These are phyloP conservation scores for Polyplosphaeria fusca DNA, from an alignment of 495 filamentous ascomycete genomes.

Conservation along the genomic window DNA sequence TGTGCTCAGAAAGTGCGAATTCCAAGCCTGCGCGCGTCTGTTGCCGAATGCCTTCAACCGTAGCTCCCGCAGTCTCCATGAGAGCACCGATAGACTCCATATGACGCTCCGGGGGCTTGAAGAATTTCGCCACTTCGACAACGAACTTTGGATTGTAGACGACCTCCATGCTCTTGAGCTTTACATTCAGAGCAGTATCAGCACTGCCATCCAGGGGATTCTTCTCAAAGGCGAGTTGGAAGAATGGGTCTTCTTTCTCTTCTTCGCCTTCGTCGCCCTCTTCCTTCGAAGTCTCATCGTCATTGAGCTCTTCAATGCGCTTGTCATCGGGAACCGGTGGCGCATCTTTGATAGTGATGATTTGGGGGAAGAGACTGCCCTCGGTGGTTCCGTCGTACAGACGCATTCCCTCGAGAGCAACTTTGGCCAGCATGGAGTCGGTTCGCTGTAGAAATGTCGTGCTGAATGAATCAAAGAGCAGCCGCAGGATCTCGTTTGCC, in stretches of 20 bases:
- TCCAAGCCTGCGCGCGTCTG: slow-evolving; percentile 94
- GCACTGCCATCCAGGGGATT: slow-evolving; percentile 90
- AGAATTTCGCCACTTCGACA: slow-evolving; percentile 86
- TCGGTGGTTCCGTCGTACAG: slow-evolving; percentile 95
- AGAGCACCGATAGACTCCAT: slow-evolving; percentile 97
- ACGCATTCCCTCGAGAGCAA: slow-evolving; percentile 87
- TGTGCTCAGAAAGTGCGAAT: slow-evolving; percentile 94
- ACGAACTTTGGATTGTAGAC: slow-evolving; percentile 94
- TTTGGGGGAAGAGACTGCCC: slow-evolving; percentile 84
- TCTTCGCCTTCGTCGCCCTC: slow-evolving; percentile 41
- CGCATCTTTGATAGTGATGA: slow-evolving; percentile 89
- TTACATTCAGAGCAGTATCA: slow-evolving; percentile 83
- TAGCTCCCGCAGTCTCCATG: slow-evolving; percentile 90
- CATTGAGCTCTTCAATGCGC: slow-evolving; percentile 62
- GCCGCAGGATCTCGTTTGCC: slow-evolving; percentile 72
- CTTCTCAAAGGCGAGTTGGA: slow-evolving; percentile 86
- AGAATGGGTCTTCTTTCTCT: slow-evolving; percentile 70
- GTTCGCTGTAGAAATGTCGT: slow-evolving; percentile 82
- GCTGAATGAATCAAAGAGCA: slow-evolving; percentile 91
- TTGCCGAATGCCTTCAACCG: slow-evolving; percentile 87
- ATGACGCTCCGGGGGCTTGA: slow-evolving; percentile 90
- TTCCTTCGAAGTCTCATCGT: slow-evolving; percentile 37
- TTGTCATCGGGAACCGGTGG: slow-evolving; percentile 50
- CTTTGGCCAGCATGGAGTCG: slow-evolving; percentile 81
- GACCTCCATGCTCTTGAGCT: slow-evolving; percentile 91